Conservation (phyloP, 2,329 filamentous ascomycete species). For the Nemania abortiva region DNA sequence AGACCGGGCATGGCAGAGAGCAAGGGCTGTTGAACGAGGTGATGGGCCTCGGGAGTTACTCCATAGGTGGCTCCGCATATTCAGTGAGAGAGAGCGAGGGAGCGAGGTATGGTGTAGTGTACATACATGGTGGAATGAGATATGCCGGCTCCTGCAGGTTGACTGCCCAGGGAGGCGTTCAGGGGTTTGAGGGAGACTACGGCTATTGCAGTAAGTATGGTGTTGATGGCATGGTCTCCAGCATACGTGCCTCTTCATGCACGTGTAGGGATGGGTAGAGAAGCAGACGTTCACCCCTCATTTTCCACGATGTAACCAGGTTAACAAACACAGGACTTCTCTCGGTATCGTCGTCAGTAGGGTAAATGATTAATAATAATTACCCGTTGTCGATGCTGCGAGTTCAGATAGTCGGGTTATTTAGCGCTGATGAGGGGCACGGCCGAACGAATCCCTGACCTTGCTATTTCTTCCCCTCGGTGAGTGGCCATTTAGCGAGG, state of each 20-base stretch:
- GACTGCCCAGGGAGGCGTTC: slow-evolving; percentile 21
- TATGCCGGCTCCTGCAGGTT: slow-evolving; percentile 35
- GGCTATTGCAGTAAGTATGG: slow-evolving; percentile 19
- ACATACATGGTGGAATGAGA: slow-evolving; percentile 12
- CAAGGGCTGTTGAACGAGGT: slow-evolving; percentile 16
- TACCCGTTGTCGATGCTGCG: slow-evolving; percentile 9
- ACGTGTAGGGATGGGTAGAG: slow-evolving; percentile 36
- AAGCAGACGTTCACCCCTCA: slow-evolving; percentile 44
- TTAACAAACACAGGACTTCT: neutral
- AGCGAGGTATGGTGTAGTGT: neutral
- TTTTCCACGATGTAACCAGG: slow-evolving; percentile 25
- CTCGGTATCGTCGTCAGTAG: neutral
- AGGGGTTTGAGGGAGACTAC: slow-evolving; percentile 26
- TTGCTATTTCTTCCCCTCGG: slow-evolving; percentile 28
- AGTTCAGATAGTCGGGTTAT: neutral
- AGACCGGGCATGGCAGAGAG: slow-evolving; percentile 19
- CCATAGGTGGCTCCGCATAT: slow-evolving; percentile 22
- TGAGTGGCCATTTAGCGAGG: slow-evolving; percentile 39
- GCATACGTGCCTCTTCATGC: slow-evolving; percentile 26
- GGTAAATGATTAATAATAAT: neutral
- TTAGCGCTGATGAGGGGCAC: slow-evolving; percentile 5
- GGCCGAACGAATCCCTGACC: slow-evolving; percentile 10
- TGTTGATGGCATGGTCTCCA: slow-evolving; percentile 11
- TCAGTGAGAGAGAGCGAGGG: slow-evolving; percentile 12
- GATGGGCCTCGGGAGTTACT: slow-evolving; percentile 25